phyloP scores from a whole-genome alignment of 2,329 filamentous ascomycete species.

The Simplicillium aogashimaense region DNA sequence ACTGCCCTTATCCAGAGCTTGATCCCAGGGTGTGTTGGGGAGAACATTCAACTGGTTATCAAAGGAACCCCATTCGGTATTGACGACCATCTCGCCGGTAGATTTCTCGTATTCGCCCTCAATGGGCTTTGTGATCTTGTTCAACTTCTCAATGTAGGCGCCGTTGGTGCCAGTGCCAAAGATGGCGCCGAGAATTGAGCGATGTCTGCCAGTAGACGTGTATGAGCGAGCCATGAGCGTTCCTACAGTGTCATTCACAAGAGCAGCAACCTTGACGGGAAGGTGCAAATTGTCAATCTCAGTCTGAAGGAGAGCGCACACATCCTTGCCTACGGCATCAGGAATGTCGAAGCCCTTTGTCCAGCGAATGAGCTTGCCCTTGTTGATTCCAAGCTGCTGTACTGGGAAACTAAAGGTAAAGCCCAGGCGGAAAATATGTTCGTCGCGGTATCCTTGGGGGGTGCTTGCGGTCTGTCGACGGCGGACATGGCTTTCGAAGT shows the following conservation, averaged over 20 bases:
- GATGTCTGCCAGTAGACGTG: conserved; percentile 77
- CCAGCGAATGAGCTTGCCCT: conserved; percentile 89
- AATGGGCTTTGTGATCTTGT: conserved; percentile 71
- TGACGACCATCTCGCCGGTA: conserved; percentile 93
- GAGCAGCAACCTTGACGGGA: conserved; percentile 86
- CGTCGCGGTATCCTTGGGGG: conserved; percentile 51
- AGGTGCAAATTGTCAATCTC: conserved; percentile 82
- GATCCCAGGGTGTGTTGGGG: conserved; percentile 77
- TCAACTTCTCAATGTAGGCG: conserved; percentile 88
- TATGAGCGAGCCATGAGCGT: conserved; percentile 97
- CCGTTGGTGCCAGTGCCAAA: conserved; percentile 98
- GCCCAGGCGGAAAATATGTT: conserved; percentile 84
- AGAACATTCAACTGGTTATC: conserved; percentile 87
- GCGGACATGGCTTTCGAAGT: conserved; percentile 63
- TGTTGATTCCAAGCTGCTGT: conserved; percentile 89
- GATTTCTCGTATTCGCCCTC: conserved; percentile 63
- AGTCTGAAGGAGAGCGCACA: conserved; percentile 77
- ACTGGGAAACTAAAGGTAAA: conserved; percentile 99
- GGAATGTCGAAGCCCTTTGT: conserved; percentile 97
- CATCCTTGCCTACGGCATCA: conserved; percentile 90
- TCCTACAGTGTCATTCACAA: conserved; percentile 96
- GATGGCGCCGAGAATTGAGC: conserved; percentile 86
- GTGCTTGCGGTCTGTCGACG: conserved; percentile 52
- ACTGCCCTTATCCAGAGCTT: conserved; percentile 65
- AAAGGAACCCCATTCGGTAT: conserved; percentile 97